A percentile compares a stretch with the other conserved stretches of the same genome.
phyloP scores from a whole-genome alignment of 208 protist genomes.

The Trypanosoma cruzi region DNA sequence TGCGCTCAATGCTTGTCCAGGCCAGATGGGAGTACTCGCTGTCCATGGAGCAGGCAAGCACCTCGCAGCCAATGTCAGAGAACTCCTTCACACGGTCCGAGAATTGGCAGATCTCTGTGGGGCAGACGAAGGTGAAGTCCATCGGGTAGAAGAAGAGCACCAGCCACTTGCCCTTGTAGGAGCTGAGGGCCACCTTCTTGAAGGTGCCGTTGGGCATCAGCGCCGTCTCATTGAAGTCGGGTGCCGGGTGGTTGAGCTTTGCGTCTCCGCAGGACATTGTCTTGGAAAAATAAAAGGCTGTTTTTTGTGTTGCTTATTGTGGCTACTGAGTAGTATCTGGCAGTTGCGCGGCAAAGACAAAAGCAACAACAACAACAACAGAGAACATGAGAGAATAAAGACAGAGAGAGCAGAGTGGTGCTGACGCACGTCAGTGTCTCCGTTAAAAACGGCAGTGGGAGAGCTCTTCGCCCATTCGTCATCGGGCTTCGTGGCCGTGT shows the following conservation, averaged over 20 bases:
- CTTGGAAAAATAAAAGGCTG: not conserved
- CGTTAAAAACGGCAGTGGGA: no score
- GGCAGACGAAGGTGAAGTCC: constrained; percentile 98
- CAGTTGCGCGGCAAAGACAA: not conserved
- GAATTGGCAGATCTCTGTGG: constrained; percentile 97
- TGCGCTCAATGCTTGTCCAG: constrained; percentile 95
- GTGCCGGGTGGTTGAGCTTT: constrained; percentile 88
- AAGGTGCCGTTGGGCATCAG: constrained; percentile 95
- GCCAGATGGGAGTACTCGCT: constrained; percentile 96
- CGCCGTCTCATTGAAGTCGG: constrained; percentile 89
- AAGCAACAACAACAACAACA: not conserved
- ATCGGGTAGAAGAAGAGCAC: constrained; percentile 98
- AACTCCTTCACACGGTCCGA: constrained; percentile 93
- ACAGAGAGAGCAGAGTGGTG: not conserved
- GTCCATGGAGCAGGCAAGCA: constrained; percentile 94
- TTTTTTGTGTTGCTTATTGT: constrained; percentile 1
- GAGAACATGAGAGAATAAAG: constrained; percentile 3
- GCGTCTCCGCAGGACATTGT: constrained; percentile 55
- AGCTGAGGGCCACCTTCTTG: constrained; percentile 88
- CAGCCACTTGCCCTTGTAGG: constrained; percentile 95
- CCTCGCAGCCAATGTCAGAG: constrained; percentile 82
- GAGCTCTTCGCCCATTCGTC: no score
- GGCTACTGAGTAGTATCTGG: not conserved
- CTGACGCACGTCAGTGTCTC: not conserved
- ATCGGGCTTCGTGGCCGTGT: no score